Evolutionary conservation across 495 filamentous ascomycete genomes (phyloP), one percentile per base, ranked within the genome.

Genomic region (Xylaria sp.): DNA sequence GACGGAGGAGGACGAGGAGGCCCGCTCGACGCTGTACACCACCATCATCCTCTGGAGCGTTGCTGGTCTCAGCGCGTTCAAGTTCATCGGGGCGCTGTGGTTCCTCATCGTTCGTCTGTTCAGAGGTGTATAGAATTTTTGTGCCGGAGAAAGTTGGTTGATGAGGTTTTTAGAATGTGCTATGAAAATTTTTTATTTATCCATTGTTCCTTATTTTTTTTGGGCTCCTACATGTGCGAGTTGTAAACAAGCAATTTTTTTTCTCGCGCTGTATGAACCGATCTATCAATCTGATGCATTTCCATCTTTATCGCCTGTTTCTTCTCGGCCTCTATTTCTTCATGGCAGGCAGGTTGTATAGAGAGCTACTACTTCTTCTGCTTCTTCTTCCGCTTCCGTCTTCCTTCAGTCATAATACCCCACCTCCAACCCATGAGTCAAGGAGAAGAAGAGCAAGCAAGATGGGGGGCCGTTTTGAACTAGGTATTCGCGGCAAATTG

Each of bases 81-180:
- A 97, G 79, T 98, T 98, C 75, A 78, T 94, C 41, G 97, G 97
- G 11, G 93, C 93, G 0, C 82, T 93, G 79, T 99, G 97, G 97
- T 99, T 97, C 80, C 90, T 98, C 87, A 86, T 98, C 76, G 90
- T 97, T 69, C 86, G 96, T 74, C 88, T 97, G 90, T 95, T 96
- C 74, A 89, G 93, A 74, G 87, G 87, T 62, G 87, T 89, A 63
- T 89, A 84, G 72, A 73, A 58, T 43, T 53, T 58, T 40, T n/a
- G 19, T 63, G 14, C 31, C 26, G 7, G 21, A 40, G 44, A 12
- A 31, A 37, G 62, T 40, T 40, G 57, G 14, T 4, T 33, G 52
- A 55, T 29, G 52, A 55, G 14, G 26, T 55, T 26, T 26, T 55
- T 55, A 55, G 40, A 46, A 63, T 19, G 61, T 65, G 62, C 44